Percentiles rank a stretch among this genome's conserved stretches.
Conservation (phyloP, 2,329 filamentous ascomycete species). For the Blumeria graminis region DNA sequence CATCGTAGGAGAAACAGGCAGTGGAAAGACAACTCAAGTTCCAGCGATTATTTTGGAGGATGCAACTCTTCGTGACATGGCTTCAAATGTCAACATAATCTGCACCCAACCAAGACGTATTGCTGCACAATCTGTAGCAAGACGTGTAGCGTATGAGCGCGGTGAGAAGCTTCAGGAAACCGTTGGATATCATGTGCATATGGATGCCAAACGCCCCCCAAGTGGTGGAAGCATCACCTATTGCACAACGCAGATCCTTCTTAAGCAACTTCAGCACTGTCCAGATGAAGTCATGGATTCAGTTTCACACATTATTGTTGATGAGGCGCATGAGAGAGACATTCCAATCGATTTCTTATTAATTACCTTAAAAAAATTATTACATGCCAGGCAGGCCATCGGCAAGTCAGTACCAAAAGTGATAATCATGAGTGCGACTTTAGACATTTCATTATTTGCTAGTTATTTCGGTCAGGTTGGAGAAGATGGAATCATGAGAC, state of each 20-base stretch:
- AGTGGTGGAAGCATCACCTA: constrained; percentile 50
- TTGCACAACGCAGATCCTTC: constrained; percentile 75
- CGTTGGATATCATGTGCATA: constrained; percentile 70
- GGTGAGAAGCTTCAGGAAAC: constrained; percentile 58
- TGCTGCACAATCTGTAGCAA: constrained; percentile 73
- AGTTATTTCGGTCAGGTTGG: constrained; percentile 41
- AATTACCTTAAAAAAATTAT: constrained; percentile 68
- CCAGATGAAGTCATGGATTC: constrained; percentile 62
- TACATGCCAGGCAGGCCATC: constrained; percentile 32
- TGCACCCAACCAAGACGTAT: constrained; percentile 90
- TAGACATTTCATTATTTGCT: constrained; percentile 63
- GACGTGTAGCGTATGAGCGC: constrained; percentile 77
- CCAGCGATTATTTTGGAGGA: constrained; percentile 89
- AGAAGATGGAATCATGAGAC: constrained; percentile 34
- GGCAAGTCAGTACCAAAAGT: constrained; percentile 63
- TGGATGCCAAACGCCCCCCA: constrained; percentile 55
- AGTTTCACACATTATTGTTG: constrained; percentile 77
- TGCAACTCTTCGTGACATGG: constrained; percentile 49
- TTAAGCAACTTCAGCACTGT: constrained; percentile 58
- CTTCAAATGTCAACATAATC: constrained; percentile 59
- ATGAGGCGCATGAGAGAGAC: constrained; percentile 86
- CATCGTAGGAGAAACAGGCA: constrained; percentile 84
- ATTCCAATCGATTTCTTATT: constrained; percentile 86
- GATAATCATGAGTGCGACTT: constrained; percentile 82
- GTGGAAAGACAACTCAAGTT: constrained; percentile 85